These are phyloP conservation scores for Mrakia blollopis DNA, from an alignment of 768 basidiomycete genomes.

Conservation along the genomic window DNA sequence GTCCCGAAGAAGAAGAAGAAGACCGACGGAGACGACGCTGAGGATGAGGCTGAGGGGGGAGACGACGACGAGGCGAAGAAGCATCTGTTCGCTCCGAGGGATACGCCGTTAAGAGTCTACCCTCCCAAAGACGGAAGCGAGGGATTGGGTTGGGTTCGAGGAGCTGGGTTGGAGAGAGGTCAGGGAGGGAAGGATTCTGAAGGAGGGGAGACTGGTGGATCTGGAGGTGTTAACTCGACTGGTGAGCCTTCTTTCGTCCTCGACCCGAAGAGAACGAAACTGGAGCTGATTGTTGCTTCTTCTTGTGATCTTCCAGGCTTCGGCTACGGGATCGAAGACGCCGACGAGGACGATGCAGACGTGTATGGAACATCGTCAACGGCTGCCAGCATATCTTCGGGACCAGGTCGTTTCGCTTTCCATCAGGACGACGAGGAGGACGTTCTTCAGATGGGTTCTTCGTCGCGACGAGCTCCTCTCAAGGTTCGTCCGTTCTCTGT, in stretches of 20 bases:
- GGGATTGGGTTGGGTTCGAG: slow-evolving; percentile 71
- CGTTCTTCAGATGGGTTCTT: slow-evolving; percentile 37
- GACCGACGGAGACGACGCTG: slow-evolving; percentile 50
- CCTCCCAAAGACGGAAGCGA: slow-evolving; percentile 68
- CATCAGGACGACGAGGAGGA: slow-evolving; percentile 60
- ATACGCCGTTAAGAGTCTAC: slow-evolving; percentile 61
- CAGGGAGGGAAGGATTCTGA: background rate
- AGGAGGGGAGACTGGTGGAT: background rate
- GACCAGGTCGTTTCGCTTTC: slow-evolving; percentile 35
- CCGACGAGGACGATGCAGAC: slow-evolving; percentile 86
- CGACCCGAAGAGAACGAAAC: no score
- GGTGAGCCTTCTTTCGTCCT: background rate
- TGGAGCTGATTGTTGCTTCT: background rate
- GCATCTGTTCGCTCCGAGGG: slow-evolving; percentile 78
- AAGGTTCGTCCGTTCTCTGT: background rate
- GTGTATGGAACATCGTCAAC: slow-evolving; percentile 58
- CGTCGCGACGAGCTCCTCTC: background rate
- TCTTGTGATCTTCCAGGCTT: slow-evolving; percentile 57
- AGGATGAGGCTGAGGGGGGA: slow-evolving; percentile 41
- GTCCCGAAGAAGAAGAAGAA: slow-evolving; percentile 32
- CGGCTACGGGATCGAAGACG: slow-evolving; percentile 69
- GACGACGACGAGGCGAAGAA: slow-evolving; percentile 72
- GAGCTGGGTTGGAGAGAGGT: slow-evolving; percentile 31
- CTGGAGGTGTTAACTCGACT: background rate
- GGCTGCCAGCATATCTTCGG: slow-evolving; percentile 29